Conservation (phyloP, 768 basidiomycete genomes). For the Termitomyces sp. region DNA sequence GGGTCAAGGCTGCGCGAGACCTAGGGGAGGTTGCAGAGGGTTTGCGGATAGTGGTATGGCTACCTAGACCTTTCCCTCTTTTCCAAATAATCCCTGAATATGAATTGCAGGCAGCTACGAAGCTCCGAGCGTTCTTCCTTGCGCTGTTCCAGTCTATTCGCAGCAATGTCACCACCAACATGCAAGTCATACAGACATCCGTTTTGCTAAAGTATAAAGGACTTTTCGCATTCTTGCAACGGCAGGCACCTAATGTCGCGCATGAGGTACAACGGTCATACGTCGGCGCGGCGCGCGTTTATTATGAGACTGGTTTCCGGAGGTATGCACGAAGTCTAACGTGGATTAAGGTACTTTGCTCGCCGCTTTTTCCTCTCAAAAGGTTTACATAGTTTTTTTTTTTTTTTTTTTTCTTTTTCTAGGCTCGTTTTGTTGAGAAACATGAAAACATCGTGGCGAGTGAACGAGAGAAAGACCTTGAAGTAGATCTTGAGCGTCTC, state of each 20-base stretch:
- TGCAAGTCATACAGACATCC: slow-evolving; percentile 88
- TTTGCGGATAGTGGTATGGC: slow-evolving; percentile 77
- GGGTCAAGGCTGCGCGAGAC: slow-evolving; percentile 85
- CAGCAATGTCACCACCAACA: slow-evolving; percentile 80
- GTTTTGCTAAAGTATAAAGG: slow-evolving; percentile 78
- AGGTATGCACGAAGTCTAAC: slow-evolving; percentile 81
- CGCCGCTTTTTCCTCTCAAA: not conserved
- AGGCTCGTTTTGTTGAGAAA: slow-evolving; percentile 70
- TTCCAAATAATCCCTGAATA: not conserved
- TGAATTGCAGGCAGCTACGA: slow-evolving; percentile 69
- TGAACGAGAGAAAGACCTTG: slow-evolving; percentile 34
- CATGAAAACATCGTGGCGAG: slow-evolving; percentile 53
- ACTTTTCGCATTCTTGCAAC: slow-evolving; percentile 79
- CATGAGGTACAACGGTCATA: slow-evolving; percentile 87
- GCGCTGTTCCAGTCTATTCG: slow-evolving; percentile 79
- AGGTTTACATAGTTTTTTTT: not conserved
- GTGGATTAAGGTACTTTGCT: slow-evolving; percentile 58
- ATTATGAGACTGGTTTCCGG: slow-evolving; percentile 94
- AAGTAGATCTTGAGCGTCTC: slow-evolving; percentile 52
- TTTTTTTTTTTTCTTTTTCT: too few relatives aligned
- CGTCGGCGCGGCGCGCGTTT: slow-evolving; percentile 73
- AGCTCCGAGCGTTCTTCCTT: slow-evolving; percentile 83
- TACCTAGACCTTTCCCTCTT: not conserved
- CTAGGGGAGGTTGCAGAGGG: slow-evolving; percentile 81
- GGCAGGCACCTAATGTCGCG: slow-evolving; percentile 77